Conservation (phyloP, 2,329 filamentous ascomycete genomes). For the Helotiales sp. region DNA sequence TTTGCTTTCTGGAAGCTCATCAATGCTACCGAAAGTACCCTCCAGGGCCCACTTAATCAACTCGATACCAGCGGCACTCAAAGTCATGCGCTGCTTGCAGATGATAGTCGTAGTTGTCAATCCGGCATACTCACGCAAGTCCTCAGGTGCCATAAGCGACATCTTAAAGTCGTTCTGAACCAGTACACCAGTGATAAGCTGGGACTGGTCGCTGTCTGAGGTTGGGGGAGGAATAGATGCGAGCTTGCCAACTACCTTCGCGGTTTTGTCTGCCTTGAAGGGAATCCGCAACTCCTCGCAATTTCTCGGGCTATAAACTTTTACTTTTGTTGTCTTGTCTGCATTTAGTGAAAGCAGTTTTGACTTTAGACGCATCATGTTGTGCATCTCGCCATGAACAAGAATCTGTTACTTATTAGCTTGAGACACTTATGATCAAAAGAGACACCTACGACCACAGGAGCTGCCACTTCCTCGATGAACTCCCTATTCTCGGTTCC, state of each 20-base stretch:
- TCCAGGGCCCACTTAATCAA: slow-evolving; percentile 93
- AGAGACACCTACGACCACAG: slow-evolving; percentile 75
- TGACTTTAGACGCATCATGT: slow-evolving; percentile 96
- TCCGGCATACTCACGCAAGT: slow-evolving; percentile 94
- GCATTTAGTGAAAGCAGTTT: slow-evolving; percentile 91
- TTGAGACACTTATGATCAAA: not conserved
- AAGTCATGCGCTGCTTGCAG: slow-evolving; percentile 86
- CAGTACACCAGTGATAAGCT: slow-evolving; percentile 82
- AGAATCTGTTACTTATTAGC: slow-evolving; percentile 64
- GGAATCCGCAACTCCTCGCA: slow-evolving; percentile 94
- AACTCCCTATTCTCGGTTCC: slow-evolving; percentile 95
- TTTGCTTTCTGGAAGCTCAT: slow-evolving; percentile 51
- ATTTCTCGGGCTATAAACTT: slow-evolving; percentile 91
- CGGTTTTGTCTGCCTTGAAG: slow-evolving; percentile 92
- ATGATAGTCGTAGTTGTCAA: slow-evolving; percentile 91
- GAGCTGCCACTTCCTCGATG: slow-evolving; percentile 89
- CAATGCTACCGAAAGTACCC: slow-evolving; percentile 87
- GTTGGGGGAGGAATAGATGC: slow-evolving; percentile 69
- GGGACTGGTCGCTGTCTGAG: slow-evolving; percentile 46
- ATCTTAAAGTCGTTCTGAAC: slow-evolving; percentile 98
- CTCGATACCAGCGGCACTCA: slow-evolving; percentile 86
- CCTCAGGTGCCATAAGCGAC: slow-evolving; percentile 94
- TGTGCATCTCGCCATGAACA: slow-evolving; percentile 94
- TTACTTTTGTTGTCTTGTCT: slow-evolving; percentile 73
- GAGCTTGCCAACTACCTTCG: slow-evolving; percentile 93